Percentiles rank a stretch among this genome's conserved stretches.
These are phyloP conservation scores for Samsoniella hepiali DNA, from an alignment of 2,329 filamentous ascomycete genomes.

Conservation along the genomic window DNA sequence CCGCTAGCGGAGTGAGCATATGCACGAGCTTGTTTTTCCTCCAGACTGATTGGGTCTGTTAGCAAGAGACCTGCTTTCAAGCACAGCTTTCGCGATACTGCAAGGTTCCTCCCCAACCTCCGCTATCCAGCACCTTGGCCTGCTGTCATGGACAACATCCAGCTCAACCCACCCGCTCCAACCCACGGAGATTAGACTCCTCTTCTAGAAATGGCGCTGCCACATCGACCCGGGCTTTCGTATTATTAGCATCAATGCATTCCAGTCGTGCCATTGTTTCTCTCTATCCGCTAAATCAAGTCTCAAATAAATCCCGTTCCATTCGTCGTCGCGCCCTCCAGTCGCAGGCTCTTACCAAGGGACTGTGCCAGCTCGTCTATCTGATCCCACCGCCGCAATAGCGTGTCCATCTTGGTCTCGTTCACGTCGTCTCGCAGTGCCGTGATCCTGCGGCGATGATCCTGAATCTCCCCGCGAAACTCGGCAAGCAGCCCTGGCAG, in stretches of 20 bases:
- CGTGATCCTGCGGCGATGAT: neutral
- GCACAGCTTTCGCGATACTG: neutral
- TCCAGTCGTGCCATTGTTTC: neutral
- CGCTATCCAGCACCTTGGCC: slow-evolving; percentile 12
- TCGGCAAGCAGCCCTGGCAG: neutral
- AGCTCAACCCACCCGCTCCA: slow-evolving; percentile 2
- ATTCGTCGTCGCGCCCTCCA: neutral
- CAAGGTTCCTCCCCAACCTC: slow-evolving; percentile 15
- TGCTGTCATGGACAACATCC: neutral
- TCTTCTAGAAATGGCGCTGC: slow-evolving; percentile 15
- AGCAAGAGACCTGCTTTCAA: slow-evolving; percentile 3
- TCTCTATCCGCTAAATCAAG: neutral
- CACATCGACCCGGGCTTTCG: neutral
- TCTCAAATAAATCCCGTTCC: neutral
- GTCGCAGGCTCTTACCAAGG: neutral
- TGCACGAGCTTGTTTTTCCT: slow-evolving; percentile 5
- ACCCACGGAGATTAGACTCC: slow-evolving; percentile 18
- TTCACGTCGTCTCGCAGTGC: neutral
- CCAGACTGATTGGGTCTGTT: slow-evolving; percentile 6
- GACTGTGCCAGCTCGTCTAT: neutral
- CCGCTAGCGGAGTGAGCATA: slow-evolving; percentile 13
- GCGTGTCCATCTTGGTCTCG: neutral
- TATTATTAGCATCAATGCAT: slow-evolving; percentile 11
- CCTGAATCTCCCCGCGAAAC: neutral
- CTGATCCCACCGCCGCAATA: neutral